Evolutionary conservation across 2,329 filamentous ascomycete genomes (phyloP), one percentile per base, ranked within the genome.

Genomic region (Chrysosporium queenslandicum): DNA sequence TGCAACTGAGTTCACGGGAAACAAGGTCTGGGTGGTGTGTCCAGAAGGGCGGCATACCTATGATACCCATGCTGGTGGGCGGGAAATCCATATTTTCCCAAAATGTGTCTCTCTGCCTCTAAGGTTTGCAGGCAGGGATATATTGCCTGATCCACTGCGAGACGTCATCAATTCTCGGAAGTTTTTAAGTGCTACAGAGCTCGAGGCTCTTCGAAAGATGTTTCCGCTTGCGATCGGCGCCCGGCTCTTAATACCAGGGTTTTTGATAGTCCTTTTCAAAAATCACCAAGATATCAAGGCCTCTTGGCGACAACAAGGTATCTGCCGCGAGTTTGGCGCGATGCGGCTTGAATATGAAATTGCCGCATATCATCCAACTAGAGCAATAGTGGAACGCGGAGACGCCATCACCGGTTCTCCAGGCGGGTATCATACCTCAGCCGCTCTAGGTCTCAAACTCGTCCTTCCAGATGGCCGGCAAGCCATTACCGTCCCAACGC

Each of bases 401-500:
- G 32, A 34, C 42, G 32, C 27, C 40, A 27, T 41, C 23, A 18
- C 29, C 36, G 23, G 41, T 29, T 45, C 25, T 39, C 21, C 32
- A 27, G 23, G 16, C 39, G 1, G 29, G 21, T n/a, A 29, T 16
- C 29, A 16, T 45, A 20, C n/a, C 25, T 9, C 43, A n/a, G 40
- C 43, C 29, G 29, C 36, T 23, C 34, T 53, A 20, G 52, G 52
- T 27, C 46, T 53, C 16, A 40, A 36, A 21, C 29, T 53, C 32
- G 7, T 29, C 18, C 9, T 41, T n/a, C 23, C 39, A 20, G 27
- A 34, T 21, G 32, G 29, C 37, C 29, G 21, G 20, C 40, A 53
- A 14, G 52, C 46, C 20, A 43, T 53, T 18, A 53, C 52, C n/a
- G 21, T 36, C 14, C 36, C 27, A n/a, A 49, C 52, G 18, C 52